Evolutionary conservation across 2,329 filamentous ascomycete genomes (phyloP).

Genomic region (Ascochyta fabae): DNA sequence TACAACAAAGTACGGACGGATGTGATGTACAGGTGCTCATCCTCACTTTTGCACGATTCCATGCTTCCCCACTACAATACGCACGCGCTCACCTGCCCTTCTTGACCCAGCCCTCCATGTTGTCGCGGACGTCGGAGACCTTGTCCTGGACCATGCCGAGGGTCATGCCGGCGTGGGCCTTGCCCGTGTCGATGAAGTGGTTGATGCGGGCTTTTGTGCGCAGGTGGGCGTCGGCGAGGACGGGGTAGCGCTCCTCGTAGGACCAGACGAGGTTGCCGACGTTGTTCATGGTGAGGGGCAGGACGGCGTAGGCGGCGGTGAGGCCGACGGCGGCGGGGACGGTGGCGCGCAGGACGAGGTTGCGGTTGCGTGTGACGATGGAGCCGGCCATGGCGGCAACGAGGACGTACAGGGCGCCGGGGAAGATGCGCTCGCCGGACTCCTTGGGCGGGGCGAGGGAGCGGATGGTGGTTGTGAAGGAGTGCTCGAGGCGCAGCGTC

Average conservation of each 20-base stretch:
- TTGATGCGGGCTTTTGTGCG: constrained; percentile 71
- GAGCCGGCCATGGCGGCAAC: constrained; percentile 94
- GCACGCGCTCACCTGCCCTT: constrained; percentile 73
- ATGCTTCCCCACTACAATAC: too few species aligned
- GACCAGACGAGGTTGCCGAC: constrained; percentile 85
- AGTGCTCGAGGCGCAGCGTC: constrained; percentile 84
- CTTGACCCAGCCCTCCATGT: constrained; percentile 86
- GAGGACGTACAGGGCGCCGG: constrained; percentile 88
- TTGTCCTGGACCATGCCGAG: constrained; percentile 79
- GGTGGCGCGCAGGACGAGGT: constrained; percentile 77
- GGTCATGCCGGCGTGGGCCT: constrained; percentile 74
- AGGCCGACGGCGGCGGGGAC: constrained; percentile 82
- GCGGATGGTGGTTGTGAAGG: constrained; percentile 87
- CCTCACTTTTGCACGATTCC: background rate
- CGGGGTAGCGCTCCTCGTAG: constrained; percentile 90
- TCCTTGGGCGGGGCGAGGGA: constrained; percentile 85
- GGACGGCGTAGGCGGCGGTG: constrained; percentile 79
- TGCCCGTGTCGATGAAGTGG: constrained; percentile 74
- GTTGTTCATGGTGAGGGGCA: constrained; percentile 91
- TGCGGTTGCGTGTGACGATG: constrained; percentile 88
- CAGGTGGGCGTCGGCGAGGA: constrained; percentile 80
- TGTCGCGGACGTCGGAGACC: constrained; percentile 76
- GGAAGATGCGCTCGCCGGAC: constrained; percentile 86
- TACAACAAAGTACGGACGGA: background rate
- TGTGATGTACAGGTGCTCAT: constrained; percentile 12